Evolutionary conservation across 805 yeast species (phyloP).

Genomic region (Lachancea meyersii): DNA sequence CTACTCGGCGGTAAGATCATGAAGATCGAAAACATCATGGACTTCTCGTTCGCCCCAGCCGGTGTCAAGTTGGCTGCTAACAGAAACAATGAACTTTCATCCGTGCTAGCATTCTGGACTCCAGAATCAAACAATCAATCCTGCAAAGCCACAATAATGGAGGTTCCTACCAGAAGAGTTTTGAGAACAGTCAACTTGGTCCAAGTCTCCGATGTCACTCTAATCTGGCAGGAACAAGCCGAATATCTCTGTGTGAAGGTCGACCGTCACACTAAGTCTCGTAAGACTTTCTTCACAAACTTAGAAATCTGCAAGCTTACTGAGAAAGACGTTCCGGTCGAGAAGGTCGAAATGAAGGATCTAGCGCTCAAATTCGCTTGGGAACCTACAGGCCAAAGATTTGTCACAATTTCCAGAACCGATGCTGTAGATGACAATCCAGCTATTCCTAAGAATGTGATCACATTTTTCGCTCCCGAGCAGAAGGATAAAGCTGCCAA

Average conservation of each 20-base stretch:
- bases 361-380: slow-evolving; percentile 83
- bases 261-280: slow-evolving; percentile 93
- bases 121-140: slow-evolving; percentile 91
- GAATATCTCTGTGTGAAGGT: slow-evolving; percentile 86
- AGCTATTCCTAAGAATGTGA: slow-evolving; percentile 56
- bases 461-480: slow-evolving; percentile 82
- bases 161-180: slow-evolving; percentile 74
- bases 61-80: slow-evolving; percentile 61
- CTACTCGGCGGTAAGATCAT: slow-evolving; percentile 80
- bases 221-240: slow-evolving; percentile 92
- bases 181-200: slow-evolving; percentile 88
- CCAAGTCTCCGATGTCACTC: slow-evolving; percentile 84
- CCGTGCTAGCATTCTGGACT: slow-evolving; percentile 88
- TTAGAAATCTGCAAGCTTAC: slow-evolving; percentile 82
- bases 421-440: slow-evolving; percentile 48
- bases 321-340: slow-evolving; percentile 91
- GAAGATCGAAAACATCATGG: slow-evolving; percentile 77
- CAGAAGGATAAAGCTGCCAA: slow-evolving; percentile 43
- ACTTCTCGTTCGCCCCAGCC: slow-evolving; percentile 93
- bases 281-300: slow-evolving; percentile 84
- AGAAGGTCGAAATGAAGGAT: slow-evolving; percentile 87
- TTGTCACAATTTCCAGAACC: slow-evolving; percentile 65
- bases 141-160: slow-evolving; percentile 88
- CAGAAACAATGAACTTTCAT: slow-evolving; percentile 50
- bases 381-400: slow-evolving; percentile 92